Base-by-base conservation (phyloP, 1,139 yeast species). In the Geotrichum reessii region DNA sequence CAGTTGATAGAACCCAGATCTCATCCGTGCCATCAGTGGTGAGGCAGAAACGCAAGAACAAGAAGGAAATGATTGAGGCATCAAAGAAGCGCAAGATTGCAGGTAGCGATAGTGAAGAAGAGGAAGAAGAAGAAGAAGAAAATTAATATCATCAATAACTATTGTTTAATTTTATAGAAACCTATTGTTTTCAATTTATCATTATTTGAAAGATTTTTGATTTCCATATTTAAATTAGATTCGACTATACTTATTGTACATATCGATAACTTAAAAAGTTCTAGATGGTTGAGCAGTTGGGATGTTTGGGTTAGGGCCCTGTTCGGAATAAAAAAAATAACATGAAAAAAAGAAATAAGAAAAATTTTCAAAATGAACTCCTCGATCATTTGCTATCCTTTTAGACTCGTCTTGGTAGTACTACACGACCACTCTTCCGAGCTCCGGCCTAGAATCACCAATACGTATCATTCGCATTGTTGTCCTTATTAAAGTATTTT, bases 1-100 rank as follows among this genome's bases (percentile, higher is more conserved):
- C 84, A 61, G 74, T 82, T 21, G 82, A 83, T 62, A 79, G 99
- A 67, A 81, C 81, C 62, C 83, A 83, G 62, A 93, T 93, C 66
- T 86, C 95, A 66, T 92, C 98, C 0, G 96, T 90, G 40, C 97
- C 97, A 0, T 79, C 79, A 64, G 78, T 84, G 21, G 80, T 87
- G 37, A 83, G 82, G 67, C 76, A 82, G 62, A 86, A 88, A 76
- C 79, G 86, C 65, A 82, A 77, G 67, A 83, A 81, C 71, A 80
- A 78, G 66, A 75, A 76, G 58, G 86, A 87, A 61, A 89, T 90
- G 95, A 84, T 89, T 56, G 85, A 82, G 63, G 95, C 90, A 11
- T 84, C 93, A 3, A 90, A 88, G 71, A 82, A 76, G 67, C 78
- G 92, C 65, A 86, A 66, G 65, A 71, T 65, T 56, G 59, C 61